Base-by-base conservation (phyloP, 352 stramenopile species). In the Blastocystis sp. region DNA sequence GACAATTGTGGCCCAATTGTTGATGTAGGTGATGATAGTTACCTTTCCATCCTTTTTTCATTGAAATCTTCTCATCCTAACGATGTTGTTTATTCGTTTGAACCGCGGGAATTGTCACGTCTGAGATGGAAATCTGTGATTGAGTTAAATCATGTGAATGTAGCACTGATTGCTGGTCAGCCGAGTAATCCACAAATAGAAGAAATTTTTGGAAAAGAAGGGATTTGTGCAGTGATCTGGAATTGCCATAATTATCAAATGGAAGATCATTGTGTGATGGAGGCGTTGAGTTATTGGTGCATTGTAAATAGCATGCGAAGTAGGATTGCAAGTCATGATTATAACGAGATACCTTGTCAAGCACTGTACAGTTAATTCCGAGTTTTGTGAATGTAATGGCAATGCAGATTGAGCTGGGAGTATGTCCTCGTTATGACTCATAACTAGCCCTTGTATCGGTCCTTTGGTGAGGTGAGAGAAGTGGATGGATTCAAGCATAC, bases 401-500 rank as follows among this genome's bases (percentile, higher is more conserved):
- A 8, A 85, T 85, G 73, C 50, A 54, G 37, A 68, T 85, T 6
- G 47, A 85, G 8, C 20, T 85, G 37, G 73, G 47, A 24, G 73
- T 85, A 66, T 2, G 16, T 4, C 1, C 37, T 24, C 3, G 55
- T 8, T 16, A 20, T 26, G 5, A 13, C 2, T 6, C 4, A 68
- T 1, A 11, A 39, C 24, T 78, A 89, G 78, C 43, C 53, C 7
- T n/a, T 89, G 5, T 79, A 50, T 41, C 24, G 45, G 20, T 89
- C 78, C 7, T 89, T 89, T 45, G 78, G 78, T 4, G 20, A 56
- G 30, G 78, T 89, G 5, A 45, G 2, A 5, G 45, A 63, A 20
- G 78, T 89, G 56, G 76, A 89, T n/a, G 78, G 78, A 24, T 89
- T 89, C 43, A 13, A 30, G 18, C 78, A 89, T 43, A 39, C 63